Base-by-base conservation (phyloP, 148 eudicot genomes). In the Linanthus parryae region DNA sequence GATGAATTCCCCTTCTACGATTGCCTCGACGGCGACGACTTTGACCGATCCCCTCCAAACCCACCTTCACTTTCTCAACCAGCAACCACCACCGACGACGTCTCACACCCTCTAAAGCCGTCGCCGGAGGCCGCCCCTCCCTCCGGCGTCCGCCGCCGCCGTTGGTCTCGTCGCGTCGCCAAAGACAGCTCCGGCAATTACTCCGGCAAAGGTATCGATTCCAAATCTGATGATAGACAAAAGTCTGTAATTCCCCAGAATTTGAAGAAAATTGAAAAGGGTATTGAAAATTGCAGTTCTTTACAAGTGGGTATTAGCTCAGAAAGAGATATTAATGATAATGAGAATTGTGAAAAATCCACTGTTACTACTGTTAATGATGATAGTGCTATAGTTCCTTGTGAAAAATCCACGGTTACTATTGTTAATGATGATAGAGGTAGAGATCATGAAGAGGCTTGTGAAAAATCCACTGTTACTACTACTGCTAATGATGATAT, bases 1-100 rank as follows among this genome's bases (percentile, higher is more conserved):
- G 80, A 74, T 20, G 87, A 81, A 12, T 77, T 81, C 59, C 78
- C 83, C 59, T 81, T 71, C 70, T 73, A 55, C 59, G 77, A 80
- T 58, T 73, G 75, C 55, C 7, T 48, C 12, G 59, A 56, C 15
- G 2, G 34, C n/a, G 3, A 18, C 48, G 35, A 28, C n/a, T 51
- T 48, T 10, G 38, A 35, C 28, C 21, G 28, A 4, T 47, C 49
- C 11, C 3, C 48, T 44, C 34, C 55, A 14, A 57, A 49, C 21
- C 64, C 70, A 1, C n/a, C 56, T 0, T 36, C 52, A 33, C 16
- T 54, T 41, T 24, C 72, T 19, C 56, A 24, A 11, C 27, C 43
- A 14, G 59, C 29, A 18, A 4, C 18, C 27, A 22, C 4, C 31
- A 44, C 12, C 1, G 39, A 22, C 3, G 39, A 9, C 30, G 12